phyloP scores from a whole-genome alignment of 2,329 filamentous ascomycete genomes.

The Botryotinia convoluta region DNA sequence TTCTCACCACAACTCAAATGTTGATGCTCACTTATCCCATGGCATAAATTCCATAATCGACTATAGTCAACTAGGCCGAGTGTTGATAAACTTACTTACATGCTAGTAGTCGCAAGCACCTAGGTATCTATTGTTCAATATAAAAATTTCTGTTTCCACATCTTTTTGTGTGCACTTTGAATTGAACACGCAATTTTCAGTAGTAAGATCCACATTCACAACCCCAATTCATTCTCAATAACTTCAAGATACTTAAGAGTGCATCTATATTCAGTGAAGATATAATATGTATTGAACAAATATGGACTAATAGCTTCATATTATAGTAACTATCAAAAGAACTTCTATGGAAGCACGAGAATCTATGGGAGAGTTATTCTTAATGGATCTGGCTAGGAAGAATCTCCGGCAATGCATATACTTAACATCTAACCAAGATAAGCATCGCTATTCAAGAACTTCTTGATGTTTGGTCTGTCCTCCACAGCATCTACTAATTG shows the following conservation, averaged over 20 bases:
- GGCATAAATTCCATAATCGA: background rate
- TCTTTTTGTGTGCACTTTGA: background rate
- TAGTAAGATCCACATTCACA: background rate
- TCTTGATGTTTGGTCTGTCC: conserved; percentile 33
- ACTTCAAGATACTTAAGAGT: background rate
- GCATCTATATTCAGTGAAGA: background rate
- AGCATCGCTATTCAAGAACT: conserved; percentile 34
- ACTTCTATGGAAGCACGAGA: background rate
- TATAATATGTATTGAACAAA: background rate
- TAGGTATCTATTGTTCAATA: background rate
- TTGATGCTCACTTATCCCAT: background rate
- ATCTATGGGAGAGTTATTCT: background rate
- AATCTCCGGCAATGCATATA: background rate
- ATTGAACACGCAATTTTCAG: background rate
- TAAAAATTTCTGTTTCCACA: background rate
- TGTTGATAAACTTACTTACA: background rate
- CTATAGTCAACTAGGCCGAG: too few relatives aligned
- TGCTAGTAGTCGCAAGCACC: background rate
- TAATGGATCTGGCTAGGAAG: background rate
- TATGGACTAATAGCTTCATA: background rate
- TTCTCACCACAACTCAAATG: background rate
- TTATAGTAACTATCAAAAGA: background rate
- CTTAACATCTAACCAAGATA: conserved; percentile 28
- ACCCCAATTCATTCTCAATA: background rate
- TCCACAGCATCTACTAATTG: conserved; percentile 35